Base-by-base conservation (phyloP, 208 protist species). In the Wallacemonas sp. region DNA sequence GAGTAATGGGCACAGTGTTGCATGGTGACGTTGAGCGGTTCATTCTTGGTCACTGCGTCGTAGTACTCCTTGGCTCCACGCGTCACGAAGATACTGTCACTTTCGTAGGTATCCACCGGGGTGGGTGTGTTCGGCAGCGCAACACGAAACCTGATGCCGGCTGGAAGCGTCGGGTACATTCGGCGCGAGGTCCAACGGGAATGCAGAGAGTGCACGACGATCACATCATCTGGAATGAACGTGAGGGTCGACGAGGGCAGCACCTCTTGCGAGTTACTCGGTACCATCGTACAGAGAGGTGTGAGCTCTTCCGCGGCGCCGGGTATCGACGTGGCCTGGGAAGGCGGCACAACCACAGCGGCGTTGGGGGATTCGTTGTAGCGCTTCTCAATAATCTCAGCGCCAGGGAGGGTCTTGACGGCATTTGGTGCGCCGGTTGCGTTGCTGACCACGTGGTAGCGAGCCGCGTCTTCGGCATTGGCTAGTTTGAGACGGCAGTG, bases 1-100 rank as follows among this genome's bases (percentile, higher is more conserved):
- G 81, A 83, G 69, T 80, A 93, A 62, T 93, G 83, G 2, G 82
- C 80, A 49, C 82, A 93, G 79, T 91, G 85, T 67, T 91, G 85
- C 79, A 91, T 85, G 19, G 75, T 88, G 1, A 91, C 71, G 5
- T 68, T 65, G 14, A 80, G 63, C 30, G 75, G 78, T 59, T 86
- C 76, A 56, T 80, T 75, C 15, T 72, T 70, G 30, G 76, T 63
- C 31, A 54, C 61, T 38, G 80, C 79, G 22, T 80, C 79, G 54
- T 86, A 91, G 76, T 91, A 83, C 62, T 88, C 85, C 42, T 83
- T 65, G 14, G 79, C 81, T 6, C 82, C 85, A 12, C 83, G 81
- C 5, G 85, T 91, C 12, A 83, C 77, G 30, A 91, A 81, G 17
- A 91, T 62, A 1, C 73, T 42, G 21, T 67, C 68, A 62, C 79